These are phyloP conservation scores for Cardamine occulta DNA, from an alignment of 345 rosid genomes.

Conservation along the genomic window DNA sequence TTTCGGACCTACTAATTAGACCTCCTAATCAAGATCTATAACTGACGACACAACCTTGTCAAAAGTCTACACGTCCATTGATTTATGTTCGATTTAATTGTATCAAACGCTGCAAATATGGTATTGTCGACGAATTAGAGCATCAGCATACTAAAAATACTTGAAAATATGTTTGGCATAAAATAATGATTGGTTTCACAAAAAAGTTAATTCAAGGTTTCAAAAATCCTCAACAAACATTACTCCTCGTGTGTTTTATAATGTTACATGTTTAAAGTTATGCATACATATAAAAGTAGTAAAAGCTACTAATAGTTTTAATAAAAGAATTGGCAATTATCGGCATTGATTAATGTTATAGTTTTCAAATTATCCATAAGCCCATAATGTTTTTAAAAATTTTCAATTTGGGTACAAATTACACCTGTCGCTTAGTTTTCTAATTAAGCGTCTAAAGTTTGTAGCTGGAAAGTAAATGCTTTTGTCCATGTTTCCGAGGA, in stretches of 20 bases:
- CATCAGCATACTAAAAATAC: background rate
- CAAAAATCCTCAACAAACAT: constrained; percentile 15
- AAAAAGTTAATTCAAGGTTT: constrained; percentile 3
- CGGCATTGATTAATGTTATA: constrained; percentile 1
- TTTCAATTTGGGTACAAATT: constrained; percentile 21
- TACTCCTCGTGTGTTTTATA: background rate
- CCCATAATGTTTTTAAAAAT: constrained; percentile 18
- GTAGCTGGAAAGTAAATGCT: constrained; percentile 47
- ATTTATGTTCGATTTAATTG: background rate
- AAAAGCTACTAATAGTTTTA: background rate
- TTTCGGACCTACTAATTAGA: constrained; percentile 31
- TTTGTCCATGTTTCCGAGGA: constrained; percentile 47
- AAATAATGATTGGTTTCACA: background rate
- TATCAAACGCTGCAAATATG: background rate
- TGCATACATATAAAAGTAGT: background rate
- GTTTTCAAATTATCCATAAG: constrained; percentile 15
- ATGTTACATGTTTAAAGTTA: background rate
- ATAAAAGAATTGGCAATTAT: background rate
- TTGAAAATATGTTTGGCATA: background rate
- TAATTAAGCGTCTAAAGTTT: constrained; percentile 40
- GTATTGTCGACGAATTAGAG: background rate
- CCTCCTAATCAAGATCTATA: constrained; percentile 37
- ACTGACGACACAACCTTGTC: constrained; percentile 30
- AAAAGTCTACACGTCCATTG: background rate
- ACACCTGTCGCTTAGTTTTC: constrained; percentile 36